Evolutionary conservation across 768 basidiomycete species (phyloP).

Genomic region (Mycena albidolilacea): DNA sequence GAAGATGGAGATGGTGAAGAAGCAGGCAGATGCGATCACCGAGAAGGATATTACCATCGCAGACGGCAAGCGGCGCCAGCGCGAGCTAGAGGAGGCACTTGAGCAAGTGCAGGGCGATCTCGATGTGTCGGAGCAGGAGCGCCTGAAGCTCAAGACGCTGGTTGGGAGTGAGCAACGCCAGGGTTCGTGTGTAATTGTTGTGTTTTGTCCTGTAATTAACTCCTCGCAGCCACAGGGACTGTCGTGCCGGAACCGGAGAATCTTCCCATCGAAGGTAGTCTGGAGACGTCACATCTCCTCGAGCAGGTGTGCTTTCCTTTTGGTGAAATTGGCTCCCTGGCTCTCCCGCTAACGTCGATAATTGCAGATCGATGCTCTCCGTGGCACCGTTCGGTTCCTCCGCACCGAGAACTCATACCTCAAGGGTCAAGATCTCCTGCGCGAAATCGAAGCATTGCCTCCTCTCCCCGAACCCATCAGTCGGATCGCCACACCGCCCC

Average conservation of each 20-base stretch:
- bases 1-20: conserved; percentile 91
- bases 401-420: conserved; percentile 94
- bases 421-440: conserved; percentile 91
- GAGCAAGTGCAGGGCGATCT: conserved; percentile 93
- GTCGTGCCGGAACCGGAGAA: conserved; percentile 63
- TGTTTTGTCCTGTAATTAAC: conserved; percentile 19
- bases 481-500: conserved; percentile 74
- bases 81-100: conserved; percentile 93
- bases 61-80: conserved; percentile 90
- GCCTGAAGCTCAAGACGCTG: conserved; percentile 82
- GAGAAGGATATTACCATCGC: conserved; percentile 87
- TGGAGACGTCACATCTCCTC: conserved; percentile 90
- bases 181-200: conserved; percentile 58
- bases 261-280: conserved; percentile 79
- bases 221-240: conserved; percentile 25
- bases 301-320: conserved; percentile 75
- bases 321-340: conserved; percentile 1
- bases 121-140: conserved; percentile 90
- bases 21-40: conserved; percentile 86
- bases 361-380: conserved; percentile 89
- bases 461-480: conserved; percentile 66
- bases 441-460: conserved; percentile 84
- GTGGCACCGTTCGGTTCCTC: conserved; percentile 92
- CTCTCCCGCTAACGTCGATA: conserved; percentile 17
- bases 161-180: conserved; percentile 80